Percentiles rank a stretch among this genome's conserved stretches.
phyloP scores from a whole-genome alignment of 805 yeast genomes.

The Vanderwaltozyma tropicalis region DNA sequence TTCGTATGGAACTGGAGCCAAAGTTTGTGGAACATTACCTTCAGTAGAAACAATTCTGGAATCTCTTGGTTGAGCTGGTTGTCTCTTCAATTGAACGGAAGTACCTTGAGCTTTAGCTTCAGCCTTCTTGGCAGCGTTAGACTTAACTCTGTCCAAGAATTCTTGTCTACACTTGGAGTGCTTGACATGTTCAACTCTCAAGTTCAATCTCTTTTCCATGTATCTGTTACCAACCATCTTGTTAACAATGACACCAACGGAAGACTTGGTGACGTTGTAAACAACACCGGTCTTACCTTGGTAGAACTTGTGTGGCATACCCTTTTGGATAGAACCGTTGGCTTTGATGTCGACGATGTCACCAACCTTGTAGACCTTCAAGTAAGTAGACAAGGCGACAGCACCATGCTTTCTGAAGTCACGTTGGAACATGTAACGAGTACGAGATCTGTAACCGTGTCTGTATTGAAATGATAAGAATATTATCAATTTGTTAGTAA shows the following conservation, averaged over 20 bases:
- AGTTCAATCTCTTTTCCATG: constrained; percentile 96
- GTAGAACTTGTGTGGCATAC: constrained; percentile 99
- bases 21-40: constrained; percentile 85
- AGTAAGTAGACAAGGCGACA: constrained; percentile 89
- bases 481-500: not conserved
- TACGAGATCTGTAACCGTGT: constrained; percentile 99
- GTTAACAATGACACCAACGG: constrained; percentile 97
- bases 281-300: constrained; percentile 99
- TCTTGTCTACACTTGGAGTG: constrained; percentile 99
- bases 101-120: constrained; percentile 95
- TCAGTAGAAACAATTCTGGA: constrained; percentile 75
- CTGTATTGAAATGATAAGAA: constrained; percentile 26
- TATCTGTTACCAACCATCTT: constrained; percentile 98
- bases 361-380: constrained; percentile 97
- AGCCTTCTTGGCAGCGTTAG: constrained; percentile 84
- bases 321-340: constrained; percentile 98
- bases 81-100: constrained; percentile 89
- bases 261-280: constrained; percentile 95
- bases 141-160: constrained; percentile 96
- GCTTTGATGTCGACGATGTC: constrained; percentile 99
- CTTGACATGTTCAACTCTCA: constrained; percentile 97
- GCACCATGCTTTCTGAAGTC: constrained; percentile 95
- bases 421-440: constrained; percentile 99
- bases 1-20: constrained; percentile 99
- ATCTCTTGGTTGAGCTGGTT: constrained; percentile 96